A percentile compares a stretch with the other conserved stretches of the same genome.
These are phyloP conservation scores for Rauvolfia tetraphylla DNA, from an alignment of 257 asterid genomes.

Conservation along the genomic window DNA sequence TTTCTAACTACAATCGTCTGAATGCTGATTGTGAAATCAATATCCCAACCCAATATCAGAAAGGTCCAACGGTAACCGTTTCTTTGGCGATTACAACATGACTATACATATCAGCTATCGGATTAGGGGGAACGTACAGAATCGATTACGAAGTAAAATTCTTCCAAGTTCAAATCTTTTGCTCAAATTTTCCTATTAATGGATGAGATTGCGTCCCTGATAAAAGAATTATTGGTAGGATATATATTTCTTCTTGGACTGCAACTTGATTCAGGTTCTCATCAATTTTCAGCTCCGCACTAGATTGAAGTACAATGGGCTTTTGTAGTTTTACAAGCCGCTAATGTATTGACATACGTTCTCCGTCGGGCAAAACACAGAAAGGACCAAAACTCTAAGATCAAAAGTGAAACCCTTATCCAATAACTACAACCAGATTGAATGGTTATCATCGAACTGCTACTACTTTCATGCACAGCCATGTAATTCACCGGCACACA, in stretches of 20 bases:
- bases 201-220: not conserved
- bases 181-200: not conserved
- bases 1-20: not conserved
- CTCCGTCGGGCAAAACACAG: not conserved
- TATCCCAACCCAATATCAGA: not conserved
- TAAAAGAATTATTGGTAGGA: not conserved
- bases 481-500: not conserved
- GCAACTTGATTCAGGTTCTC: not conserved
- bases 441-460: not conserved
- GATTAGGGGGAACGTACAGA: not conserved
- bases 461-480: not conserved
- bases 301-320: not conserved
- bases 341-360: not conserved
- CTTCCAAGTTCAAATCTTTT: not conserved
- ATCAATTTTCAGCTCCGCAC: not conserved
- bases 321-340: not conserved
- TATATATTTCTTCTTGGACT: not conserved
- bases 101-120: not conserved
- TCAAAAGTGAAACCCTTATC: not conserved
- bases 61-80: not conserved
- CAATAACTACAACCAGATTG: not conserved
- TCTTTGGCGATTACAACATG: not conserved
- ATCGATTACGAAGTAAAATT: not conserved
- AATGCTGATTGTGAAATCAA: not conserved
- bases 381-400: not conserved